Evolutionary conservation across 1,284 basidiomycete genomes (phyloP).

Genomic region (Neolentinus lepideus): DNA sequence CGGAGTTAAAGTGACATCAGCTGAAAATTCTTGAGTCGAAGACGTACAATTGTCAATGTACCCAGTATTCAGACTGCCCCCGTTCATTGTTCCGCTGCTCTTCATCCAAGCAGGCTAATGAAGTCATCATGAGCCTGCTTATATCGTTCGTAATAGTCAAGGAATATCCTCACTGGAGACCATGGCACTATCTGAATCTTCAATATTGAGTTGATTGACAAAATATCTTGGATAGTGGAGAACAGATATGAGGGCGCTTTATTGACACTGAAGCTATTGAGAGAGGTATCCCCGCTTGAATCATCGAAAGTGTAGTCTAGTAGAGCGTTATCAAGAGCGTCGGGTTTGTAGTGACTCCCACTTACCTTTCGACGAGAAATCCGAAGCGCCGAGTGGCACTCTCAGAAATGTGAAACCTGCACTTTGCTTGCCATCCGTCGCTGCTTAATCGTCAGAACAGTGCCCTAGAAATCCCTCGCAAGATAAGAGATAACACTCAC

Average conservation of each 20-base stretch:
- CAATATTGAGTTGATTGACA: constrained; percentile 31
- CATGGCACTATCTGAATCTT: constrained; percentile 41
- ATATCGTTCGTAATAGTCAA: too few species aligned
- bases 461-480: neutral
- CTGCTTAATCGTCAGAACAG: constrained; percentile 18
- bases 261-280: constrained; percentile 32
- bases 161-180: constrained; percentile 34
- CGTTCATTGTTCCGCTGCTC: constrained; percentile 33
- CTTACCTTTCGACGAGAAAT: constrained; percentile 32
- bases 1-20: neutral
- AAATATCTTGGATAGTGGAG: constrained; percentile 37
- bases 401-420: constrained; percentile 44
- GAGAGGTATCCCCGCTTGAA: constrained; percentile 31
- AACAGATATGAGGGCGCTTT: constrained; percentile 39
- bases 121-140: neutral
- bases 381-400: constrained; percentile 43
- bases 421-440: constrained; percentile 33
- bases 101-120: constrained; percentile 49
- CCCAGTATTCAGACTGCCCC: constrained; percentile 30
- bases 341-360: neutral
- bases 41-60: constrained; percentile 30
- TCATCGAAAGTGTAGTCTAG: constrained; percentile 44
- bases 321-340: constrained; percentile 4
- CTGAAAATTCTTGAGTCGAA: neutral
- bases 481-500: constrained; percentile 18